Evolutionary conservation across 441 rosid species (phyloP), one percentile per base, ranked within the genome.

Genomic region (Syzygium syzygioides): DNA sequence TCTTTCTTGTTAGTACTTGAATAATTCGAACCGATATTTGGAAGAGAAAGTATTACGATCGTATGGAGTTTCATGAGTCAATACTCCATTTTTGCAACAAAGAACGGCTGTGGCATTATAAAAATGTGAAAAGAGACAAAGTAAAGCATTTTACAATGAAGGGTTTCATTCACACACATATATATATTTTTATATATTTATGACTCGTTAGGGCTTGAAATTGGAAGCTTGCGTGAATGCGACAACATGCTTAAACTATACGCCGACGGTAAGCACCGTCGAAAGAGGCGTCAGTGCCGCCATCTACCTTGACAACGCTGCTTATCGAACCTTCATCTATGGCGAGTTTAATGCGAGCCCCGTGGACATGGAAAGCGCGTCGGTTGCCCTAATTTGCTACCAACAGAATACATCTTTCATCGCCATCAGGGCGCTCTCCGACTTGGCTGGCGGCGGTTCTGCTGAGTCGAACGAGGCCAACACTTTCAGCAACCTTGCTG

Each of bases 41-140:
- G 0, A 64, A 55, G 57, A 19, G 57, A 55, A 30, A 62, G 30
- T 62, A 64, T n/a, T 64, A 64, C 0, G 37, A n/a, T 14, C 3
- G 1, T 6, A 55, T 30, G 37, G 23, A 66, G 76, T 15, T 66
- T 64, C 25, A 32, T 9, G 79, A 68, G 25, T 32, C 79, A 32
- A 68, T 34, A 68, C 79, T 68, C 20, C 48, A 32, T 68, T 32
- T 18, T 68, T 32, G 4, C 0, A 3, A 68, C 12, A 14, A 32
- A 64, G 41, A 30, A 19, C 41, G 2, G 1, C 30, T 9, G 0
- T 11, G 71, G 76, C 3, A 5, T 4, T n/a, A 0, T 17, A 5
- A n/a, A 62, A 62, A 62, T 23, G 14, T 10, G 32, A 0, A 62
- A 62, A 62, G 68, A 6, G 68, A 62, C 34, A 50, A 26, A 26